phyloP scores from a whole-genome alignment of 1,284 basidiomycete genomes.

The Cystobasidium slooffiae region DNA sequence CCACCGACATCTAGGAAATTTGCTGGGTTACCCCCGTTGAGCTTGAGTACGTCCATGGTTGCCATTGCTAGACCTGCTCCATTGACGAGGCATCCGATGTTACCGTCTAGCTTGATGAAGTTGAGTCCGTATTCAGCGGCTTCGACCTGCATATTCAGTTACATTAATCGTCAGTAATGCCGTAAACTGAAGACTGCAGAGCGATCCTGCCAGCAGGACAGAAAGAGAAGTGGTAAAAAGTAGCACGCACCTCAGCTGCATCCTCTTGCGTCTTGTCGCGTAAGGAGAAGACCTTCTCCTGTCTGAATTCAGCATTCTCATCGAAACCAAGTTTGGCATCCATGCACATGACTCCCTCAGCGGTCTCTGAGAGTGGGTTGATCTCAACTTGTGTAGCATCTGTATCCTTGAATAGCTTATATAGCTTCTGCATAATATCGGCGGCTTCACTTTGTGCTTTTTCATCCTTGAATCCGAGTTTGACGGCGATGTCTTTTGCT shows the following conservation, averaged over 20 bases:
- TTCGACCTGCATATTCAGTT: conserved; percentile 62
- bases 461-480: conserved; percentile 83
- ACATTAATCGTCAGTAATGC: no score
- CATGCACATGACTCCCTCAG: conserved; percentile 98
- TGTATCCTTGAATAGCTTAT: conserved; percentile 97
- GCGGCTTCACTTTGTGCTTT: conserved; percentile 80
- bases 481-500: conserved; percentile 70
- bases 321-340: conserved; percentile 99
- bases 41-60: conserved; percentile 96
- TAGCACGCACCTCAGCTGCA: conserved; percentile 77
- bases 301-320: conserved; percentile 98
- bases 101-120: conserved; percentile 99
- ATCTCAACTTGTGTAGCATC: conserved; percentile 99
- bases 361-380: conserved; percentile 96
- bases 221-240: conserved; percentile 57
- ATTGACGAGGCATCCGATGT: conserved; percentile 97
- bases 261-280: conserved; percentile 96
- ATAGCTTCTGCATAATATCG: conserved; percentile 90
- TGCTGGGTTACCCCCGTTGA: conserved; percentile 94
- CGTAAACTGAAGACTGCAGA: not conserved
- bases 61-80: conserved; percentile 99
- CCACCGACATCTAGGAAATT: conserved; percentile 98
- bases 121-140: conserved; percentile 78
- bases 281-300: conserved; percentile 84
- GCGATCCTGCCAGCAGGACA: conserved; percentile 60